Evolutionary conservation across 2,329 filamentous ascomycete genomes (phyloP).

Genomic region (Ophiostoma australiae): DNA sequence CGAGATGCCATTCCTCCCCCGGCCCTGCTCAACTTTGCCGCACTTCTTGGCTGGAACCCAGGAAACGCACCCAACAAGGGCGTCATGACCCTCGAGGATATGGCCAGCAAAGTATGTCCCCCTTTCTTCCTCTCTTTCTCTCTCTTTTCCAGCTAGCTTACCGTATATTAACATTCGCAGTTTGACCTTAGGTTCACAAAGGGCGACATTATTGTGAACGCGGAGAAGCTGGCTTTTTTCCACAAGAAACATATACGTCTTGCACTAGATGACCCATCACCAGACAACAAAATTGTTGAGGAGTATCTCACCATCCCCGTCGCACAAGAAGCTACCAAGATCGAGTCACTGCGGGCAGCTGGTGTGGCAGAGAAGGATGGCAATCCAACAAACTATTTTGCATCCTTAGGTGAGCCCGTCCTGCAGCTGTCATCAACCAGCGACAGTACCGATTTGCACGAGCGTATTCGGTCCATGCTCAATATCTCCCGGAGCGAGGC

Average conservation of each 20-base stretch:
- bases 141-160: not conserved
- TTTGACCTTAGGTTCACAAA: constrained; percentile 86
- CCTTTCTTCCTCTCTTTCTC: not conserved
- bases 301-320: constrained; percentile 29
- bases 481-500: constrained; percentile 26
- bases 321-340: constrained; percentile 21
- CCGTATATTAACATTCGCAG: constrained; percentile 36
- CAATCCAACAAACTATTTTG: too few species aligned
- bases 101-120: constrained; percentile 61
- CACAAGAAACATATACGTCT: constrained; percentile 44
- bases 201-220: constrained; percentile 78
- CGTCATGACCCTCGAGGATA: constrained; percentile 63
- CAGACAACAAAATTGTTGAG: constrained; percentile 23
- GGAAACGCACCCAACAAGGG: constrained; percentile 49
- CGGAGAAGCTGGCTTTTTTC: constrained; percentile 74
- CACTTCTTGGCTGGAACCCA: constrained; percentile 79
- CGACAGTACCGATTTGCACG: not conserved
- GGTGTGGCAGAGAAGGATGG: not conserved
- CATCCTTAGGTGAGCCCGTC: constrained; percentile 19
- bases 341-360: constrained; percentile 24
- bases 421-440: not conserved
- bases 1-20: constrained; percentile 44
- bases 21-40: constrained; percentile 71
- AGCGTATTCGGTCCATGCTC: constrained; percentile 24
- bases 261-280: constrained; percentile 24